Base-by-base conservation (phyloP, 768 basidiomycete species). In the Sistotremastrum suecicum region DNA sequence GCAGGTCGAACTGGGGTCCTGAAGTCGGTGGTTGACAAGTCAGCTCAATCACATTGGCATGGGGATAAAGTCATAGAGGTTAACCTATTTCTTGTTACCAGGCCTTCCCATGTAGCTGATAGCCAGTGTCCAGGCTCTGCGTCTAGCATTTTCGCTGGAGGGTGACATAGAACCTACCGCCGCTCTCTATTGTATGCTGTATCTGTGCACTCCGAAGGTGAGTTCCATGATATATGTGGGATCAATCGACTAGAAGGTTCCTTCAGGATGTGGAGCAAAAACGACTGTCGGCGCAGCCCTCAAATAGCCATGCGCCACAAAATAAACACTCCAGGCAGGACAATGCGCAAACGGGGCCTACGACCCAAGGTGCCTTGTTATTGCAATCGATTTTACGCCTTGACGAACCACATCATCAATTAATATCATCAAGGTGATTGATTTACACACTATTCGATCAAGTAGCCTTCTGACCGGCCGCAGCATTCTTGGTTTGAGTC, bases 321-420 rank as follows among this genome's bases (percentile, higher is more conserved):
- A 47, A 50, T 36, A 55, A 51, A 43, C 54, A 54, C 37, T 45
- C 56, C 41, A 55, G 54, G 47, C 53, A 52, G 44, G 48, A 10
- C 49, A 53, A 54, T 45, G 64, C 66, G 46, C 64, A 67, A 1
- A 56, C 76, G 37, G 80, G 79, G 55, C 77, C 81, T 5, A 84
- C 76, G 53, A 73, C 82, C 8, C 88, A 90, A 58, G 94, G 94
- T 1, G 83, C 86, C 3, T 61, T 97, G 11, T 63, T 99, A 8
- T 62, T 97, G 2, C 91, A 98, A 60, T 78, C 83, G 3, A 64
- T 97, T 48, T 70, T 97, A 29, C 72, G 70, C 32, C 69, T 95
- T 28, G 61, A 74, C 0, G 67, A 72, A 6, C 77, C 82, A 1
- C 73, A 82, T 52, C 83, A 85, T 54, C 67, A 73, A 41, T 62